phyloP scores from a whole-genome alignment of 306 rosid species.

The Quercus alba region DNA sequence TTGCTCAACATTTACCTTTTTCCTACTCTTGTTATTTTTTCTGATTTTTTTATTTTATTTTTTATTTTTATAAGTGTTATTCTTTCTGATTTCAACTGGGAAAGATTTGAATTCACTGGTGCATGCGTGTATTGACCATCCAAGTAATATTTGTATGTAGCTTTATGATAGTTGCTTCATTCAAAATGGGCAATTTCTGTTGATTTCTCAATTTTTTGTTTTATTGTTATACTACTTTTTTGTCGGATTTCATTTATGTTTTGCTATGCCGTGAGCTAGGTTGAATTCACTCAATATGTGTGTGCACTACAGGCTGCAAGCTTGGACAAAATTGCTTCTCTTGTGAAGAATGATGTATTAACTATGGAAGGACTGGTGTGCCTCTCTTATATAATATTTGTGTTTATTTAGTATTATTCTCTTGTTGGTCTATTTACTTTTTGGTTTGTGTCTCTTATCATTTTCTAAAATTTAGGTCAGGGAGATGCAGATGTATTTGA shows the following conservation, averaged over 20 bases:
- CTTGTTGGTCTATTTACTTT: slow-evolving; percentile 8
- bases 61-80: neutral
- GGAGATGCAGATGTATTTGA: slow-evolving; percentile 85
- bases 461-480: slow-evolving; percentile 43
- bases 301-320: slow-evolving; percentile 56
- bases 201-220: neutral
- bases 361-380: slow-evolving; percentile 67
- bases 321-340: slow-evolving; percentile 56
- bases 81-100: neutral
- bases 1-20: neutral
- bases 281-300: slow-evolving; percentile 6
- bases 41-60: no score
- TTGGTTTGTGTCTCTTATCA: neutral
- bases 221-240: neutral
- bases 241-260: neutral
- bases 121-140: no score
- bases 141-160: neutral
- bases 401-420: neutral
- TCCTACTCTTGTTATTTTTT: no score
- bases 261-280: slow-evolving; percentile 1
- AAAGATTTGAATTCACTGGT: neutral
- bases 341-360: slow-evolving; percentile 52
- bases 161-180: neutral
- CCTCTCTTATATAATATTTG: neutral
- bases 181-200: neutral